Percentiles rank a stretch among this genome's conserved stretches.
Conservation (phyloP, 805 yeast species). For the Komagataella pseudopastoris region DNA sequence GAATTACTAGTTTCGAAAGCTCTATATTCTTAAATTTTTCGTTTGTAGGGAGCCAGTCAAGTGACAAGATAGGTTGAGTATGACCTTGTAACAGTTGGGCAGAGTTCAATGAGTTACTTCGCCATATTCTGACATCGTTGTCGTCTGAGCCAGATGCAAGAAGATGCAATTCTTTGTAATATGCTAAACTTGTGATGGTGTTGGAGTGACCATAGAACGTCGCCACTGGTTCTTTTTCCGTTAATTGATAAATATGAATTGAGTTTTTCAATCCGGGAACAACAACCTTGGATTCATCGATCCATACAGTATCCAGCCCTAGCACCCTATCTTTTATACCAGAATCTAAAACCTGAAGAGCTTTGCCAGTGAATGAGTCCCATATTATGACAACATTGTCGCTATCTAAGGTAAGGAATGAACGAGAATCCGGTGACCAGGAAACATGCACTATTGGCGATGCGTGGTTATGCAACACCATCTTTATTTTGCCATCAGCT, state of each 20-base stretch:
- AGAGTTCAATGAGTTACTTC: constrained; percentile 42
- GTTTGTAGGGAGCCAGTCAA: constrained; percentile 37
- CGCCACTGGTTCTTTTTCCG: constrained; percentile 33
- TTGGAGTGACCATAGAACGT: constrained; percentile 52
- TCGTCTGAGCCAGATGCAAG: constrained; percentile 76
- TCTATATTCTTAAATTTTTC: neutral
- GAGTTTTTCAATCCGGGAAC: constrained; percentile 47
- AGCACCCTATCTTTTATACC: constrained; percentile 5
- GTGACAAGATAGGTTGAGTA: constrained; percentile 39
- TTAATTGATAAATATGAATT: constrained; percentile 40
- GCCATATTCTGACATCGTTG: constrained; percentile 61
- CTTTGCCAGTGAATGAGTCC: constrained; percentile 45
- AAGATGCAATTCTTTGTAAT: constrained; percentile 35
- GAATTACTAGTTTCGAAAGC: neutral
- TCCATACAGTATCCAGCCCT: constrained; percentile 61
- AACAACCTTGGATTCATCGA: constrained; percentile 55
- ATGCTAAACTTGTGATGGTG: constrained; percentile 40
- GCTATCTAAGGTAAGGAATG: constrained; percentile 46
- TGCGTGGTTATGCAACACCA: constrained; percentile 37
- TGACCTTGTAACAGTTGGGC: constrained; percentile 38
- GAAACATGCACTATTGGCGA: constrained; percentile 38
- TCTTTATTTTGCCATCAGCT: constrained; percentile 49
- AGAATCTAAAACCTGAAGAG: constrained; percentile 25
- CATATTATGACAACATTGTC: constrained; percentile 44
- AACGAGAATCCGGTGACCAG: constrained; percentile 48